Conservation (phyloP, 192 early-diverging fungal genomes). For the Lobosporangium transversale region DNA sequence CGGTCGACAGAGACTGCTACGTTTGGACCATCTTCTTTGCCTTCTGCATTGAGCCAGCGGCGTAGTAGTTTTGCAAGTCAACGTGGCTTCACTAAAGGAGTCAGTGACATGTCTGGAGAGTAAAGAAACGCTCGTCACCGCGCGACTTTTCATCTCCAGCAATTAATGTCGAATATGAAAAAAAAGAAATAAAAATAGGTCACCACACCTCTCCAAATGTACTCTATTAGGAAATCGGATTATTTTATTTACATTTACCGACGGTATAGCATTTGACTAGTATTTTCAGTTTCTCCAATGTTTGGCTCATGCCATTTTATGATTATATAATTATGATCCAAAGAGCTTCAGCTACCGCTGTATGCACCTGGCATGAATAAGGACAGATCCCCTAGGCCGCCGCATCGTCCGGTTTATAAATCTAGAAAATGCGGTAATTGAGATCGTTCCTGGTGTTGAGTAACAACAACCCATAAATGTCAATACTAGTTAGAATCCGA, state of each 20-base stretch:
- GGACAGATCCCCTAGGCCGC: too few species aligned
- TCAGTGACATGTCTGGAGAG: conserved; percentile 23
- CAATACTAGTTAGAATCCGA: conserved; percentile 17
- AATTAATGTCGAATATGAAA: too few species aligned
- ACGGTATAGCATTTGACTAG: too few species aligned
- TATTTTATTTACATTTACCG: too few species aligned
- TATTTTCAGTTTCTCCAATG: too few species aligned
- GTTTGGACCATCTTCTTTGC: not conserved
- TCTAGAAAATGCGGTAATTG: conserved; percentile 21
- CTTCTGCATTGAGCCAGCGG: too few species aligned
- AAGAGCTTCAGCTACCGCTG: too few species aligned
- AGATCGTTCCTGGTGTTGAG: conserved; percentile 34
- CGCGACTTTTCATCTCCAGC: conserved; percentile 4
- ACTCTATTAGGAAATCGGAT: too few species aligned
- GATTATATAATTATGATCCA: too few species aligned
- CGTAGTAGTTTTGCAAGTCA: conserved; percentile 17
- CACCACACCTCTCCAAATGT: too few species aligned
- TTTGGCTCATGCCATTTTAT: too few species aligned
- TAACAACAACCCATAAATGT: not conserved
- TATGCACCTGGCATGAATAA: conserved; percentile 21
- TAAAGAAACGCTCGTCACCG: not conserved
- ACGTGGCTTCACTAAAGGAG: not conserved
- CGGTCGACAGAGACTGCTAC: conserved; percentile 25
- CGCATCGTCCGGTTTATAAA: too few species aligned
- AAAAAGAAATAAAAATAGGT: not conserved